Evolutionary conservation across 495 filamentous ascomycete species (phyloP).

Genomic region (Podospora conica): DNA sequence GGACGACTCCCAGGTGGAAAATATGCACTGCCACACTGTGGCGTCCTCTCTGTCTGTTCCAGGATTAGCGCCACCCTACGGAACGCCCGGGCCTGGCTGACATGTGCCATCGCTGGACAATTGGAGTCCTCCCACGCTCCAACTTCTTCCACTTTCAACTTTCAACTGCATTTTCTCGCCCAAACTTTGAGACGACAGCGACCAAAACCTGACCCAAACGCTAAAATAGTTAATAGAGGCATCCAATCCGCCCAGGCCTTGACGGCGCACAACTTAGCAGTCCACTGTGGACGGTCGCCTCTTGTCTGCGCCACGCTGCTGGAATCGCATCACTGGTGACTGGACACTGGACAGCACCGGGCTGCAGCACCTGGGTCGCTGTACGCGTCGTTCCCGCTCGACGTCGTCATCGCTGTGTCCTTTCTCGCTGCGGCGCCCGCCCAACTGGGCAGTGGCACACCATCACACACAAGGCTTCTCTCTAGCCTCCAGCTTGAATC

Average conservation of each 20-base stretch:
- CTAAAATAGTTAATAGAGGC: neutral
- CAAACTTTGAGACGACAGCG: neutral
- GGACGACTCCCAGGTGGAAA: neutral
- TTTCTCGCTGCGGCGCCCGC: neutral
- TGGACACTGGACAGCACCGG: neutral
- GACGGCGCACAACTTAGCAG: neutral
- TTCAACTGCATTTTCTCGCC: neutral
- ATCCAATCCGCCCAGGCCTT: neutral
- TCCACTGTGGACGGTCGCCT: neutral
- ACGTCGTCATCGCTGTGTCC: neutral
- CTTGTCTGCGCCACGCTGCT: neutral
- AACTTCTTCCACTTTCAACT: too few relatives aligned
- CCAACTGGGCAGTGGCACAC: neutral
- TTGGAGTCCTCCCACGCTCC: neutral
- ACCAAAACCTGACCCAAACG: neutral
- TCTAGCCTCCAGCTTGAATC: neutral
- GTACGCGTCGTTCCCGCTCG: neutral
- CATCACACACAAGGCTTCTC: neutral
- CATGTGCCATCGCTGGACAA: neutral
- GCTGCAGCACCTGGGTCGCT: neutral
- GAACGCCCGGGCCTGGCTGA: neutral
- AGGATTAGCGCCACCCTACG: neutral
- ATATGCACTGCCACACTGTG: slow-evolving; percentile 10
- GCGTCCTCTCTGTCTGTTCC: neutral
- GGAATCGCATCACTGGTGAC: neutral